These are phyloP conservation scores for Ustilago nuda DNA, from an alignment of 1,284 basidiomycete species.

Conservation along the genomic window DNA sequence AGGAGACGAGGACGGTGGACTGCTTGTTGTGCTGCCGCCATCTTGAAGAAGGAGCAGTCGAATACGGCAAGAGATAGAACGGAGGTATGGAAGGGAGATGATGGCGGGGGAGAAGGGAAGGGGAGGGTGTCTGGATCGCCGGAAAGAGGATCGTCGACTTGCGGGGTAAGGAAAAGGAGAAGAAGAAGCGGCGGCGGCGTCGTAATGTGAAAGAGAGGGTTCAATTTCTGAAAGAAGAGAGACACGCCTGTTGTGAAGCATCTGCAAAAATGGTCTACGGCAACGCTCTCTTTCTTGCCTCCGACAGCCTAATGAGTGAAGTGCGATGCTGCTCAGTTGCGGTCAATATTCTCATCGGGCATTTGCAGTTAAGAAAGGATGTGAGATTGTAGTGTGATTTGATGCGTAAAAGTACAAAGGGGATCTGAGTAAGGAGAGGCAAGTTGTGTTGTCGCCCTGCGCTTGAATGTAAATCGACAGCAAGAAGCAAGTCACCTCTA, in stretches of 20 bases:
- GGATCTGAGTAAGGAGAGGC: neutral
- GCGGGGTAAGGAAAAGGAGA: conserved; percentile 1
- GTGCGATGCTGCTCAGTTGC: too few species aligned
- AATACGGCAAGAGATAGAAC: neutral
- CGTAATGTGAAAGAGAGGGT: conserved; percentile 3
- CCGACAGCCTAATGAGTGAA: neutral
- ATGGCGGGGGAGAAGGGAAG: too few species aligned
- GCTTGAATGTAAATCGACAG: neutral
- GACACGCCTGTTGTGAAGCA: neutral
- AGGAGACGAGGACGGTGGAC: conserved; percentile 37
- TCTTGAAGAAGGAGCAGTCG: conserved; percentile 7
- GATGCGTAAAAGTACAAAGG: conserved; percentile 43
- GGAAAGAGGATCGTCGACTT: conserved; percentile 9
- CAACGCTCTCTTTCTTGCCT: neutral
- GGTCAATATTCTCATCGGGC: neutral
- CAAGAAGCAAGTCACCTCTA: neutral
- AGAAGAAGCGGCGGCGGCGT: neutral
- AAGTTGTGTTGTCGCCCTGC: too few species aligned
- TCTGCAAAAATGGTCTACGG: conserved; percentile 17
- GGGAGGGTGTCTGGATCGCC: neutral
- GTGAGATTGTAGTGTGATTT: conserved; percentile 2
- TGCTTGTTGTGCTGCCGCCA: conserved; percentile 24
- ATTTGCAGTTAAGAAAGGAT: neutral
- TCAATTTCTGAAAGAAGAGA: conserved; percentile 10
- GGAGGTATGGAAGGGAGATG: neutral